These are phyloP conservation scores for Glycine soja DNA, from an alignment of 306 rosid genomes.

Conservation along the genomic window DNA sequence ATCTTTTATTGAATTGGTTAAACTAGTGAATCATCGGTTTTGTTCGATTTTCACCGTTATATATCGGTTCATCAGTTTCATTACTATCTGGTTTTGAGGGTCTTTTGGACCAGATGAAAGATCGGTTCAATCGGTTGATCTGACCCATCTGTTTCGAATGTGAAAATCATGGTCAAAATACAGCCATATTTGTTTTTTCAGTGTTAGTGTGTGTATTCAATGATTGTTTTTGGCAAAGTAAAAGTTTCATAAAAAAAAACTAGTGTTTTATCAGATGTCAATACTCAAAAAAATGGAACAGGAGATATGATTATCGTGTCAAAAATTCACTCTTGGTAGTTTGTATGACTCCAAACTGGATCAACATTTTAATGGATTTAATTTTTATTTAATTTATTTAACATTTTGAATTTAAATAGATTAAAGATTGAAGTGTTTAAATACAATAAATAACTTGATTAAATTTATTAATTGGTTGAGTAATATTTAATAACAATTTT, in stretches of 20 bases:
- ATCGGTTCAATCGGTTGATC: no score
- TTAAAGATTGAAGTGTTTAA: background rate
- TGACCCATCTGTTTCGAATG: no score
- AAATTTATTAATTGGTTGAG: background rate
- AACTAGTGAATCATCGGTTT: no score
- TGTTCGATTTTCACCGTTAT: no score
- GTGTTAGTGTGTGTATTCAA: background rate
- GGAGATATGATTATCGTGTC: no score
- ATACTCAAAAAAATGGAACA: no score
- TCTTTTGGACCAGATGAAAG: no score
- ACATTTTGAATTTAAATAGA: background rate
- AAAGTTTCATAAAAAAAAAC: background rate
- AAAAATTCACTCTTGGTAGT: background rate
- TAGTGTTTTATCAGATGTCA: background rate
- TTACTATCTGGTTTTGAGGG: no score
- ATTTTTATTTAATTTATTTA: background rate
- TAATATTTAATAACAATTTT: no score
- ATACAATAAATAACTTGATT: background rate
- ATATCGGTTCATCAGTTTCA: no score
- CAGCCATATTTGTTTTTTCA: background rate
- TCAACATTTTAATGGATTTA: background rate
- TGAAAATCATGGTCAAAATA: no score
- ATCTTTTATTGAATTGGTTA: no score
- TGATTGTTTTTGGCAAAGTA: background rate
- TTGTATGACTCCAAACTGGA: background rate